Evolutionary conservation across 345 rosid species (phyloP).

Genomic region (Boechera retrofracta): DNA sequence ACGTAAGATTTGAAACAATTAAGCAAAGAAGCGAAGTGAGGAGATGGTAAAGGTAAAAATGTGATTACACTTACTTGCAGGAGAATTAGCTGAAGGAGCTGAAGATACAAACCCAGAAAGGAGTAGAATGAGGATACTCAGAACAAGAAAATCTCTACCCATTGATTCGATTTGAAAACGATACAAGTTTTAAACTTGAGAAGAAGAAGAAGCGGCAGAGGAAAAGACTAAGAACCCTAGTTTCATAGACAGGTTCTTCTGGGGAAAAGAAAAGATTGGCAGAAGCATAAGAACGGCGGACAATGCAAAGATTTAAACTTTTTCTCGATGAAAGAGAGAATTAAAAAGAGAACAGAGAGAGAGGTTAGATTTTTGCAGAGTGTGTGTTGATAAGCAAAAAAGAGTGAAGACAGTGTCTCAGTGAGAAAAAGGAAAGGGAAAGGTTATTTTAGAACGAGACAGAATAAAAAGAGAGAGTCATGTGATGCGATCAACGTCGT

Average conservation of each 20-base stretch:
- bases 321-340: slow-evolving; percentile 24
- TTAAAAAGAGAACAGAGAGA: slow-evolving; percentile 18
- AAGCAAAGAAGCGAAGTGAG: slow-evolving; percentile 25
- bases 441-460: neutral
- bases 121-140: slow-evolving; percentile 54
- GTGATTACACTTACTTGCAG: slow-evolving; percentile 73
- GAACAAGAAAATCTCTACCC: slow-evolving; percentile 61
- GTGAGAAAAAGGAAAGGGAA: slow-evolving; percentile 34
- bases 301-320: slow-evolving; percentile 39
- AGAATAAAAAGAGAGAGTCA: slow-evolving; percentile 13
- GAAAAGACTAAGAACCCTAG: slow-evolving; percentile 34
- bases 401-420: slow-evolving; percentile 34
- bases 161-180: slow-evolving; percentile 33
- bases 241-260: slow-evolving; percentile 13
- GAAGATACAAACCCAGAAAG: slow-evolving; percentile 60
- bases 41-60: neutral
- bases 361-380: slow-evolving; percentile 42
- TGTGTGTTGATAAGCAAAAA: slow-evolving; percentile 29
- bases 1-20: neutral
- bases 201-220: slow-evolving; percentile 29
- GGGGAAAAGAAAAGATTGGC: neutral
- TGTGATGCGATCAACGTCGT: slow-evolving; percentile 42
- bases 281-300: slow-evolving; percentile 20
- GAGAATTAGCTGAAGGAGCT: slow-evolving; percentile 71
- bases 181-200: slow-evolving; percentile 14